Evolutionary conservation across 2,329 filamentous ascomycete genomes (phyloP).

Genomic region (Aspergillus pseudoterreus): DNA sequence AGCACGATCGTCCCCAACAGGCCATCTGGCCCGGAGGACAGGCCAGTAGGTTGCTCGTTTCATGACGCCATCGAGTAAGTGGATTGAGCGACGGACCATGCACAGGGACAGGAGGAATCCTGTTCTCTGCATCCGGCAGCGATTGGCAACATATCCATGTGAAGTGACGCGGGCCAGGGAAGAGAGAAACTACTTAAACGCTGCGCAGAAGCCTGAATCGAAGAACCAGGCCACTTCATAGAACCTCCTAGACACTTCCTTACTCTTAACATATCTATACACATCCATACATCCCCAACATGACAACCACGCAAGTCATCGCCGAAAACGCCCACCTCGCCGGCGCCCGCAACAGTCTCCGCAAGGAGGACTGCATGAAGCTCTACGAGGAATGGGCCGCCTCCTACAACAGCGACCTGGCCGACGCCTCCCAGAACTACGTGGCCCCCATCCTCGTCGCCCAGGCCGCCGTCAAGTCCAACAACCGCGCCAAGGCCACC

Average conservation of each 20-base stretch:
- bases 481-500: conserved; percentile 15
- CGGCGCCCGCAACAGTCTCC: conserved; percentile 35
- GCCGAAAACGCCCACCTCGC: conserved; percentile 22
- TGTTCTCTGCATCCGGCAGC: not conserved
- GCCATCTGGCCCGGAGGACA: not conserved
- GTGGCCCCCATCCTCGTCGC: conserved; percentile 40
- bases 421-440: conserved; percentile 35
- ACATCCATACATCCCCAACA: not conserved
- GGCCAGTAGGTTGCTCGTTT: not conserved
- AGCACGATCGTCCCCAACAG: not conserved
- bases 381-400: conserved; percentile 48
- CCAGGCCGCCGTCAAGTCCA: conserved; percentile 26
- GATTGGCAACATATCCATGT: not conserved
- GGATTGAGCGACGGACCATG: not conserved
- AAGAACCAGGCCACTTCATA: not conserved
- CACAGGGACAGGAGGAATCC: not conserved
- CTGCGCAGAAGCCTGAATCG: not conserved
- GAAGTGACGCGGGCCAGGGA: not conserved
- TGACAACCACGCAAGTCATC: conserved; percentile 11
- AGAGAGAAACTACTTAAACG: not conserved
- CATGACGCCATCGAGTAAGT: not conserved
- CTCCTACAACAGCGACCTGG: conserved; percentile 43
- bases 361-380: conserved; percentile 34
- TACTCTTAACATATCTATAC: not conserved
- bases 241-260: not conserved